phyloP scores from a whole-genome alignment of 257 asterid species.

The Plantago elongata region DNA sequence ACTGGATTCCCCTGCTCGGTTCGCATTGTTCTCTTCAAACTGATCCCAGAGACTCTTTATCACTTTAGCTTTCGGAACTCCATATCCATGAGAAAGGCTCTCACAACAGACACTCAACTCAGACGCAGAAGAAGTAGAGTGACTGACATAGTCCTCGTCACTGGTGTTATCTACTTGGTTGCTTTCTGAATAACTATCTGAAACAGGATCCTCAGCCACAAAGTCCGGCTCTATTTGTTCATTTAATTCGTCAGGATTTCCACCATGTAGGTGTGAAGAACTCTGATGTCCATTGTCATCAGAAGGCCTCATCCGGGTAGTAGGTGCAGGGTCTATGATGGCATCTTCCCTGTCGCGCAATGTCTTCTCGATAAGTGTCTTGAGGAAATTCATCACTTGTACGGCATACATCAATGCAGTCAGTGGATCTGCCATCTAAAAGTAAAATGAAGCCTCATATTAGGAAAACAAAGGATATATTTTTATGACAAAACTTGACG shows the following conservation, averaged over 20 bases:
- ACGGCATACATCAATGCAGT: slow-evolving; percentile 55
- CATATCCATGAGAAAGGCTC: slow-evolving; percentile 17
- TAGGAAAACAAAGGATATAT: too few relatives aligned
- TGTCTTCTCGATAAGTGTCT: slow-evolving; percentile 43
- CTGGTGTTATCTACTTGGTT: slow-evolving; percentile 28
- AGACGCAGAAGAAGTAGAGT: slow-evolving; percentile 4
- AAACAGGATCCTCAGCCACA: slow-evolving; percentile 26
- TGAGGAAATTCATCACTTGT: slow-evolving; percentile 60
- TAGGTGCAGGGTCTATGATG: slow-evolving; percentile 8
- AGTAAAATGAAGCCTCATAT: not conserved
- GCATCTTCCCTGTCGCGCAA: slow-evolving; percentile 44
- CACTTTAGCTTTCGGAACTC: slow-evolving; percentile 15
- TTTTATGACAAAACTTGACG: too few relatives aligned
- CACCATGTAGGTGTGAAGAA: slow-evolving; percentile 29
- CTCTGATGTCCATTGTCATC: slow-evolving; percentile 48
- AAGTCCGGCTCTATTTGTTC: slow-evolving; percentile 24
- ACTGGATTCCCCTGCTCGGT: slow-evolving; percentile 30
- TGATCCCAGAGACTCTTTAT: slow-evolving; percentile 10
- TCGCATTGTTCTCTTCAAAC: slow-evolving; percentile 18
- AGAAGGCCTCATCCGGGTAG: slow-evolving; percentile 27
- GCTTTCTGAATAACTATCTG: slow-evolving; percentile 35
- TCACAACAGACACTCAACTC: slow-evolving; percentile 10
- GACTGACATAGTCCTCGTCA: slow-evolving; percentile 27
- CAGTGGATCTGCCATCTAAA: slow-evolving; percentile 52
- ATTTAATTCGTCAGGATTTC: slow-evolving; percentile 20